Conservation (phyloP, 768 basidiomycete species). For the Hirschioporus abietinus region DNA sequence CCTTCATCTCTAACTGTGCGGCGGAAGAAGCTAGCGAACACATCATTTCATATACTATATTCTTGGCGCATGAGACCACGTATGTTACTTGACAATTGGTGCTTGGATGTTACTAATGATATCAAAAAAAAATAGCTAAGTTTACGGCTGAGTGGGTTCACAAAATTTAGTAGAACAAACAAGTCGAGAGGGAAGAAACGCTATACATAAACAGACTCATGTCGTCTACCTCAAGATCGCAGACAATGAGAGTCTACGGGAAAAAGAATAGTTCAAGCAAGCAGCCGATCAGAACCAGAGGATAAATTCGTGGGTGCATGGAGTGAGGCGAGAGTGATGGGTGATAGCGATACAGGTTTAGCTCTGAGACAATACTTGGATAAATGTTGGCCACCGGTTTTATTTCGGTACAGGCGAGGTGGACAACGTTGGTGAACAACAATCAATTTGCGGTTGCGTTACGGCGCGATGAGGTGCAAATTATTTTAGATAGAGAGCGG, state of each 20-base stretch:
- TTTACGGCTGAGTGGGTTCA: background rate
- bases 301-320: background rate
- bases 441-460: background rate
- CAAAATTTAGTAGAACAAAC: slow-evolving; percentile 1
- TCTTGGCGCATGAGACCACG: background rate
- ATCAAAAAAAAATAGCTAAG: background rate
- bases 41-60: background rate
- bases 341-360: background rate
- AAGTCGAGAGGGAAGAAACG: background rate
- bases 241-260: background rate
- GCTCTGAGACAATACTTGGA: background rate
- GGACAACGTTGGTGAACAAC: background rate
- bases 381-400: background rate
- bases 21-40: background rate
- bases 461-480: background rate
- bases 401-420: background rate
- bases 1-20: background rate
- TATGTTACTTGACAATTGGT: background rate
- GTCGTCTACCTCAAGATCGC: background rate
- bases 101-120: background rate
- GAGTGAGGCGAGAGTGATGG: background rate
- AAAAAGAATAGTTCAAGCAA: background rate
- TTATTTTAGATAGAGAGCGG: slow-evolving; percentile 4
- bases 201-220: background rate
- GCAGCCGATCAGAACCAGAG: background rate